These are phyloP conservation scores for Lentinus brumalis DNA, from an alignment of 768 basidiomycete species.

Conservation along the genomic window DNA sequence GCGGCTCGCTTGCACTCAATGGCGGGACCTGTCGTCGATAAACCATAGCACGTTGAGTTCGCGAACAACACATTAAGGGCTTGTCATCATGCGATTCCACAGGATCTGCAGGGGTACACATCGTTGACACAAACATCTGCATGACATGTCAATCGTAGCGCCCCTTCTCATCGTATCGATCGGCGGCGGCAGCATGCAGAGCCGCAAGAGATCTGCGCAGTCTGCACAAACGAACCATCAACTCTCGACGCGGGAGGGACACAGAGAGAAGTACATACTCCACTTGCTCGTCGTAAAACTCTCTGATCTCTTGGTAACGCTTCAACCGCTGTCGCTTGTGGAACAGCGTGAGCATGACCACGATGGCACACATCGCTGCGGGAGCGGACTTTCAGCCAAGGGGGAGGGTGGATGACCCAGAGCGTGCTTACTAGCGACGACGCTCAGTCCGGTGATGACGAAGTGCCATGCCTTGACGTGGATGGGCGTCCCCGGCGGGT, in stretches of 20 bases:
- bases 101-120: no score
- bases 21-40: no score
- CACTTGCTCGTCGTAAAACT: constrained; percentile 54
- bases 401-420: background rate
- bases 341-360: constrained; percentile 40
- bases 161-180: constrained; percentile 7
- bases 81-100: no score
- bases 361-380: constrained; percentile 41
- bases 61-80: no score
- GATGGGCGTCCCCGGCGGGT: constrained; percentile 41
- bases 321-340: constrained; percentile 44
- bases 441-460: constrained; percentile 37
- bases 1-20: no score
- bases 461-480: constrained; percentile 48
- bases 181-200: constrained; percentile 19
- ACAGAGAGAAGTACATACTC: constrained; percentile 20
- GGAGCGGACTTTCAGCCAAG: background rate
- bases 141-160: background rate
- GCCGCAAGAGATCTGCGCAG: constrained; percentile 19
- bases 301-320: constrained; percentile 43
- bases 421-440: constrained; percentile 39
- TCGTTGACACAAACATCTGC: no score
- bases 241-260: background rate
- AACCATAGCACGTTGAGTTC: no score
- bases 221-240: background rate